phyloP scores from a whole-genome alignment of 495 filamentous ascomycete species.

The Aspergillus cavernicola region DNA sequence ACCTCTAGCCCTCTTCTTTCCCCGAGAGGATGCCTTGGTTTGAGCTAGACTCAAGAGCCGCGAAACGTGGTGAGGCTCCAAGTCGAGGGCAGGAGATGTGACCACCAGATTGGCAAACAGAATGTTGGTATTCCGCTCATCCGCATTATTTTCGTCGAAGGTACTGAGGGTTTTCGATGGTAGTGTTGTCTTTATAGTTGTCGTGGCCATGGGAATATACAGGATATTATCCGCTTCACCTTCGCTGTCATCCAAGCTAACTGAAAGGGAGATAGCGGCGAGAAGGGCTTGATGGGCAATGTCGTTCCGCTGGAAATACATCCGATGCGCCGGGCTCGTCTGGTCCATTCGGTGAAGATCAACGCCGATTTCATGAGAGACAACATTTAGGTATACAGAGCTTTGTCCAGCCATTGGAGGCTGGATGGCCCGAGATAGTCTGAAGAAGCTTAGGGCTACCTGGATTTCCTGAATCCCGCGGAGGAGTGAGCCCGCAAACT shows the following conservation, averaged over 20 bases:
- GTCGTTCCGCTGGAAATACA: conserved; percentile 95
- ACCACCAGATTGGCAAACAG: conserved; percentile 93
- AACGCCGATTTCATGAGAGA: conserved; percentile 93
- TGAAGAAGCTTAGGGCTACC: conserved; percentile 89
- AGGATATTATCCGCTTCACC: conserved; percentile 81
- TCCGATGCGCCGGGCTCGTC: conserved; percentile 90
- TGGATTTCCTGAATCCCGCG: conserved; percentile 94
- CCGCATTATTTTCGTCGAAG: conserved; percentile 66
- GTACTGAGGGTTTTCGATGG: conserved; percentile 91
- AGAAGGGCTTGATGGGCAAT: conserved; percentile 93
- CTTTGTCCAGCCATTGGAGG: conserved; percentile 59
- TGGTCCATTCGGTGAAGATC: conserved; percentile 92
- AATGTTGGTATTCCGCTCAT: conserved; percentile 92
- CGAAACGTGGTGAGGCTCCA: conserved; percentile 92
- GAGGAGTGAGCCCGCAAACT: conserved; percentile 85
- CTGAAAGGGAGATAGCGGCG: conserved; percentile 85
- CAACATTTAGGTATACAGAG: conserved; percentile 75
- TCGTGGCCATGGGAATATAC: conserved; percentile 97
- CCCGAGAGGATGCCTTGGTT: conserved; percentile 49
- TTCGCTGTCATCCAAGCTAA: conserved; percentile 84
- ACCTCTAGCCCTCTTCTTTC: conserved; percentile 48
- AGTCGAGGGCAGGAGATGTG: conserved; percentile 90
- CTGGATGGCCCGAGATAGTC: conserved; percentile 73
- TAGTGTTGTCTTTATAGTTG: conserved; percentile 88
- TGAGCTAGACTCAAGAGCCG: conserved; percentile 73